Conservation (phyloP, 768 basidiomycete species). For the Royoungia palumana region DNA sequence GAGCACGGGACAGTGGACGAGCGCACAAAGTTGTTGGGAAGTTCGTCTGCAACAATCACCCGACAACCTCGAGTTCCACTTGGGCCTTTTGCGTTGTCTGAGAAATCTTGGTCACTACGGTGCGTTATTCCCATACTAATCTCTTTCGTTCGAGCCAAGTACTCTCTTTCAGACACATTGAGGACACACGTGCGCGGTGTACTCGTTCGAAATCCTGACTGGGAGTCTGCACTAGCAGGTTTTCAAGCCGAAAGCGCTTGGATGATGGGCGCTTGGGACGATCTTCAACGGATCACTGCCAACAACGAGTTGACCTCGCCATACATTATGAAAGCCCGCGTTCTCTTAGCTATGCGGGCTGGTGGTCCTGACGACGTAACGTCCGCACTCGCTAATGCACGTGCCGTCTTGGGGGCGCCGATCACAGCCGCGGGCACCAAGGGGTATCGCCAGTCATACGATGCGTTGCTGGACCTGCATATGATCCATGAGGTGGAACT, state of each 20-base stretch:
- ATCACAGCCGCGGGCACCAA: constrained; percentile 78
- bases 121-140: constrained; percentile 36
- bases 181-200: constrained; percentile 93
- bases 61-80: constrained; percentile 82
- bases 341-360: constrained; percentile 74
- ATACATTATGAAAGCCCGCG: constrained; percentile 69
- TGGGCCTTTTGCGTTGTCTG: constrained; percentile 87
- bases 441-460: constrained; percentile 85
- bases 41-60: constrained; percentile 87
- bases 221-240: constrained; percentile 71
- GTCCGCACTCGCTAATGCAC: constrained; percentile 58
- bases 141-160: constrained; percentile 2
- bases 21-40: constrained; percentile 99
- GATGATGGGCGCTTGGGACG: constrained; percentile 93
- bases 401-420: constrained; percentile 69
- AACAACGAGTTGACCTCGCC: constrained; percentile 50
- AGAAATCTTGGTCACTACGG: constrained; percentile 97
- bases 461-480: constrained; percentile 82
- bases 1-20: constrained; percentile 94
- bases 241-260: constrained; percentile 94
- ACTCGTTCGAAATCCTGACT: constrained; percentile 77
- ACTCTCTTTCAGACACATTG: constrained; percentile 67
- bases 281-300: constrained; percentile 62
- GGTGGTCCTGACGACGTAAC: constrained; percentile 45
- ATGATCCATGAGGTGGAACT: constrained; percentile 81